A percentile compares a stretch with the other conserved stretches of the same genome.
phyloP scores from a whole-genome alignment of 2,329 filamentous ascomycete genomes.

The Pseudopyrenochaeta lycopersici region DNA sequence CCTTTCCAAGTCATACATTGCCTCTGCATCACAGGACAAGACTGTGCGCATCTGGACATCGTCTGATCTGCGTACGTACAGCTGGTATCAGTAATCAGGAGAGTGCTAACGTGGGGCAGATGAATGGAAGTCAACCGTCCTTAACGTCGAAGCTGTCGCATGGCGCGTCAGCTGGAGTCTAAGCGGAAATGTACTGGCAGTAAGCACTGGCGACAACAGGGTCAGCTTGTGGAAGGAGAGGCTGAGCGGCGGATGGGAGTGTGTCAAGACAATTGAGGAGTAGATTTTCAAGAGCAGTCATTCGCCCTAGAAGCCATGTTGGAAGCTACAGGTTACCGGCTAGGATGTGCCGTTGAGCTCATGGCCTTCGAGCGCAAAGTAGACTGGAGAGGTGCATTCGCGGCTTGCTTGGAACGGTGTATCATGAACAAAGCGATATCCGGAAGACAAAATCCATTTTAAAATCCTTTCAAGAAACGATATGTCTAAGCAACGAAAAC shows the following conservation, averaged over 20 bases:
- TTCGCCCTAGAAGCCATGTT: neutral
- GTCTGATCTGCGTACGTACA: slow-evolving; percentile 46
- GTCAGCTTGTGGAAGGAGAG: slow-evolving; percentile 99
- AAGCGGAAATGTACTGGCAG: slow-evolving; percentile 94
- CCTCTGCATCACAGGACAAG: slow-evolving; percentile 94
- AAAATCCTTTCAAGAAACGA: neutral
- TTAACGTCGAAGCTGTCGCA: slow-evolving; percentile 87
- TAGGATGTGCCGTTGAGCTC: neutral
- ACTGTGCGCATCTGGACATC: slow-evolving; percentile 95
- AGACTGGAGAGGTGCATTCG: neutral
- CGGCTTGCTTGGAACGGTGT: too few species aligned
- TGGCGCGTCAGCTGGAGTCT: slow-evolving; percentile 99
- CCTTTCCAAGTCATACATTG: slow-evolving; percentile 95
- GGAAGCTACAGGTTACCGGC: neutral
- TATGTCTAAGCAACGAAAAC: too few species aligned
- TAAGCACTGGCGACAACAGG: slow-evolving; percentile 94
- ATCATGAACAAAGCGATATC: neutral
- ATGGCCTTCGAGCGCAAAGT: neutral
- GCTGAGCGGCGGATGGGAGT: slow-evolving; percentile 94
- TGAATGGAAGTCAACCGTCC: slow-evolving; percentile 84
- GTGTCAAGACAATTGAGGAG: slow-evolving; percentile 95
- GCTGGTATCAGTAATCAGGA: neutral
- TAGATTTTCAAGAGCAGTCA: slow-evolving; percentile 48
- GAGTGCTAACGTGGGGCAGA: slow-evolving; percentile 59
- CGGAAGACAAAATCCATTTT: neutral